Base-by-base conservation (phyloP, 1,284 basidiomycete species). In the Rhizoctonia solani region DNA sequence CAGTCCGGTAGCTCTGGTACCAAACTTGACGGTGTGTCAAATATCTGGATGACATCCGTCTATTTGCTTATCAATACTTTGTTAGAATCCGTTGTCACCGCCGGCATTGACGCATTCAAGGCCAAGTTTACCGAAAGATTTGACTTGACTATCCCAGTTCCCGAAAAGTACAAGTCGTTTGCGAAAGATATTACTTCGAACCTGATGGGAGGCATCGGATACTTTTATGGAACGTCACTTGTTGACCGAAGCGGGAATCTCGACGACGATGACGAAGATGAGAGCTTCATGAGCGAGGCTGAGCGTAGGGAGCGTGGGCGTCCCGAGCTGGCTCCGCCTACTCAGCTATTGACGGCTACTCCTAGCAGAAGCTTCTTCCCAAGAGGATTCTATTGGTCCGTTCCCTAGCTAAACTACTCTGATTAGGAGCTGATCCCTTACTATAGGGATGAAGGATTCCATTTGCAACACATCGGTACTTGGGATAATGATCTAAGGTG, bases 321-420 rank as follows among this genome's bases (percentile, higher is more conserved):
- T 19, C 84, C 92, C 3, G 82, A 81, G 58, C 73, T 92, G 68
- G 92, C 89, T 4, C 87, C 90, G 52, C 87, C 90, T 6, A 85
- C 81, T 67, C 84, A 86, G 29, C 79, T 98, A n/a, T 79, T 96
- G 70, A 95, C 95, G 4, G 95, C 92, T 0, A 98, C 95, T 0
- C 95, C 95, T 1, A 95, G 93, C 75, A 84, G 95, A 54, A 94
- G 92, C 72, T 95, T 97, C 81, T 98, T 98, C 81, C 95, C 95
- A 1, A 83, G 95, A 75, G 95, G 95, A 23, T 98, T 98, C 76
- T 98, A 98, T 77, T 98, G 95, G 92, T 90, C 75, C 42, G 79
- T 65, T 41, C 4, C 42, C 46, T 41, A 13, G 32, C 8, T 16
- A 14, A 14, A 42, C 3, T 21, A 27, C 25, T 5, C 6, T 21